Percentiles rank a stretch among this genome's conserved stretches.
These are phyloP conservation scores for Yarrowia sp. DNA, from an alignment of 805 yeast species.

Conservation along the genomic window DNA sequence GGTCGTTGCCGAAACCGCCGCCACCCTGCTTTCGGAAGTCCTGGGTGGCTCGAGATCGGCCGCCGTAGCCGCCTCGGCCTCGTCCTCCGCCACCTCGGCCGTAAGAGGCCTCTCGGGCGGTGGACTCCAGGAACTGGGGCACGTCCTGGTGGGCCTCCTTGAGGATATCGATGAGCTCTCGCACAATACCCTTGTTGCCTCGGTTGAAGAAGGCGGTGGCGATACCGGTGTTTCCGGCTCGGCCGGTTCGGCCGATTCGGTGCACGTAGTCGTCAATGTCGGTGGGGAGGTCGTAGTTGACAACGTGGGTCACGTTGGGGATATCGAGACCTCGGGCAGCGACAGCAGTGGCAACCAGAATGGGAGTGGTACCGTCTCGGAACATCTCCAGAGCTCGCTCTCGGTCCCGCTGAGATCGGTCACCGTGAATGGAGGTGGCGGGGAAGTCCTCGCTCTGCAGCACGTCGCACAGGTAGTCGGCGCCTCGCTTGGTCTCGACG, in stretches of 20 bases:
- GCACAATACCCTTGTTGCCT: constrained; percentile 83
- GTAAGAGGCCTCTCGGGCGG: constrained; percentile 70
- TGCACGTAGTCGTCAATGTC: constrained; percentile 99
- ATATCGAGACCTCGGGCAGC: constrained; percentile 99
- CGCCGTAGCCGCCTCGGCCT: constrained; percentile 44
- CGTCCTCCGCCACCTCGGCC: constrained; percentile 57
- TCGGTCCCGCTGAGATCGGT: constrained; percentile 96
- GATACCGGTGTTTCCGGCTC: constrained; percentile 99
- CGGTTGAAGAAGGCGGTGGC: constrained; percentile 99
- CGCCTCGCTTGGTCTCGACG: constrained; percentile 98
- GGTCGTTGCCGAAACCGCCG: constrained; percentile 35
- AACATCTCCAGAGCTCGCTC: constrained; percentile 95
- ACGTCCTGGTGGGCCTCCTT: constrained; percentile 97
- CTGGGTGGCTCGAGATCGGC: constrained; percentile 44
- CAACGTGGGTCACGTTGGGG: constrained; percentile 97
- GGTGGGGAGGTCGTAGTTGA: constrained; percentile 94
- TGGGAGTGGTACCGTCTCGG: constrained; percentile 87
- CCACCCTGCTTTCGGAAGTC: constrained; percentile 52
- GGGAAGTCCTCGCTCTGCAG: constrained; percentile 85
- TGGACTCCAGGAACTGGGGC: constrained; percentile 79
- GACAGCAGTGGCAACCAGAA: constrained; percentile 98
- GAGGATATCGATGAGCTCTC: constrained; percentile 82
- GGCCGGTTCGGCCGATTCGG: constrained; percentile 99
- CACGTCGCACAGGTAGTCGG: constrained; percentile 91
- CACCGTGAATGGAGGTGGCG: constrained; percentile 99